Base-by-base conservation (phyloP, 805 yeast genomes). In the Blastobotrys attinorum region DNA sequence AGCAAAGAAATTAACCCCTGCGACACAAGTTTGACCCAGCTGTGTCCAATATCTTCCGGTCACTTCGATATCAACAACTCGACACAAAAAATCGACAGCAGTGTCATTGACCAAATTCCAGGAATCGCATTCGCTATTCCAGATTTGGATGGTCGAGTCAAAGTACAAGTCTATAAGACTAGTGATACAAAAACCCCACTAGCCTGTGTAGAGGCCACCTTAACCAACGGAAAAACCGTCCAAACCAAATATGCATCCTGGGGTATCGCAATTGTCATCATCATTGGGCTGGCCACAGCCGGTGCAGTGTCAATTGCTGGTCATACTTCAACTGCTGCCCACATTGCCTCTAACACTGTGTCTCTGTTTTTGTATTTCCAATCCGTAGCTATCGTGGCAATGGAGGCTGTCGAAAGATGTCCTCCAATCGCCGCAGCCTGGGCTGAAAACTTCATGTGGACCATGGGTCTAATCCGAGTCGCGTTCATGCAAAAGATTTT, bases 361-460 rank as follows among this genome's bases (percentile, higher is more conserved):
- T 85, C 97, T 1, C 70, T 92, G 48, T 92, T 92, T 65, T 79
- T 88, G 43, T 92, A 92, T 65, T 92, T 90, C 76, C 99, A 92
- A 69, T 78, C 84, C 45, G 71, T 92, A 54, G 96, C 97, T 17
- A 79, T 90, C 47, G 82, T 90, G 16, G 76, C 95, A 15, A 89
- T 92, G 96, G 82, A 88, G 88, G 96, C 94, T 45, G 97, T 90
- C 23, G 76, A 86, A 17, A 70, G 77, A 48, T 84, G 87, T 17
- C 98, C 98, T 1, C 98, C 98, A 2, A 89, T 92, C 53, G 97
- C 97, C 3, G 87, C 95, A 2, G 89, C 97, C 2, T 90, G 98
- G 98, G 80, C 94, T 25, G 96, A 90, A 65, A 92, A 90, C 67
- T 92, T 92, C 70, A 80, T 78, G 64, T 90, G 97, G 97, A 80